Evolutionary conservation across 1,284 basidiomycete genomes (phyloP).

Genomic region (Ganoderma boninense): DNA sequence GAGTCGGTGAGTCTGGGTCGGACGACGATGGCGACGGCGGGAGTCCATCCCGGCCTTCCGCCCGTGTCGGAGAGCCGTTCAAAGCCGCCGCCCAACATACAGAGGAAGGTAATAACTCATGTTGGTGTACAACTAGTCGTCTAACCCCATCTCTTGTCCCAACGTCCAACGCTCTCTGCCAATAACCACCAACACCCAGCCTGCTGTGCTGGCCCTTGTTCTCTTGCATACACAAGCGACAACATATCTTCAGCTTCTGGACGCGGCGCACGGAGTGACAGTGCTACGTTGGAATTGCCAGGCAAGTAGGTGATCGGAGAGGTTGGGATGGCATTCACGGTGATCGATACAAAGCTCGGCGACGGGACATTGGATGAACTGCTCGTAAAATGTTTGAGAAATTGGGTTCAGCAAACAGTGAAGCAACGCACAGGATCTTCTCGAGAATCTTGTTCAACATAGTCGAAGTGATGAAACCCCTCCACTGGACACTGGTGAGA

Average conservation of each 20-base stretch:
- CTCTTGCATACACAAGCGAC: slow-evolving; percentile 31
- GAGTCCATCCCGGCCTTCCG: no score
- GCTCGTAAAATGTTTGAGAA: not conserved
- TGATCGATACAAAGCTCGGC: slow-evolving; percentile 31
- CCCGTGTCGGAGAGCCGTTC: no score
- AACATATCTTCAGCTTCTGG: slow-evolving; percentile 38
- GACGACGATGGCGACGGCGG: not conserved
- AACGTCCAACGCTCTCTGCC: slow-evolving; percentile 40
- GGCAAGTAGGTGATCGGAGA: slow-evolving; percentile 38
- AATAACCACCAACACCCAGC: slow-evolving; percentile 30
- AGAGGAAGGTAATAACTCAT: not conserved
- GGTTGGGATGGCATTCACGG: slow-evolving; percentile 30
- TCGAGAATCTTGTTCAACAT: slow-evolving; percentile 63
- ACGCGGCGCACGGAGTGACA: slow-evolving; percentile 30
- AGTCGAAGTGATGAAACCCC: slow-evolving; percentile 57
- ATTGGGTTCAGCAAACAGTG: no score
- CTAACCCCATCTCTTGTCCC: slow-evolving; percentile 40
- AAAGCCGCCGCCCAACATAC: not conserved
- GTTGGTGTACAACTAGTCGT: not conserved
- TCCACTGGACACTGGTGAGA: slow-evolving; percentile 63
- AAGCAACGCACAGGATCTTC: slow-evolving; percentile 47
- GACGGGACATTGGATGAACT: slow-evolving; percentile 17
- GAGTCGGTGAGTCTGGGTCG: not conserved
- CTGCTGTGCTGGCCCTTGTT: not conserved
- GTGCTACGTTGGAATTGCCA: slow-evolving; percentile 8